Evolutionary conservation across 306 rosid genomes (phyloP).

Genomic region (Sechiopsis laciniata): DNA sequence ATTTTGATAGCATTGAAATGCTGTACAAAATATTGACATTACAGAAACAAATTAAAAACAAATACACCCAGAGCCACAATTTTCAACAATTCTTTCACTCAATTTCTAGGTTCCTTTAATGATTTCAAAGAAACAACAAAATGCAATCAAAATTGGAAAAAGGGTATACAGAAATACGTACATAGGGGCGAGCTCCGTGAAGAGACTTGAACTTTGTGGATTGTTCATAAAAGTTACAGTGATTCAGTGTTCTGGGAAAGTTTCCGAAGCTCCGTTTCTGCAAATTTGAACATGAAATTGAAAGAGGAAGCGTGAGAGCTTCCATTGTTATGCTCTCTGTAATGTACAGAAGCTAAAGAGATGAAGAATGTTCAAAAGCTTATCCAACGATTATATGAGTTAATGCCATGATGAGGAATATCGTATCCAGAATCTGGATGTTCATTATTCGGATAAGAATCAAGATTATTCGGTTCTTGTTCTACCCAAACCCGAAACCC

Average conservation of each 20-base stretch:
- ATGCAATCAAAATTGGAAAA: not conserved
- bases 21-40: constrained; percentile 22
- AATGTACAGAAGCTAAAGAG: not conserved
- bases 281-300: constrained; percentile 30
- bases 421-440: not conserved
- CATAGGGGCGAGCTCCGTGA: constrained; percentile 27
- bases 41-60: not conserved
- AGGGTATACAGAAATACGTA: constrained; percentile 27
- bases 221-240: constrained; percentile 25
- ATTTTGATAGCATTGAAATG: constrained; percentile 38
- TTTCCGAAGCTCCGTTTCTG: constrained; percentile 24
- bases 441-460: constrained; percentile 3
- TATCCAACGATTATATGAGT: not conserved
- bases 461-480: not conserved
- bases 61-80: not conserved
- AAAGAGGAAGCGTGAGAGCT: constrained; percentile 51
- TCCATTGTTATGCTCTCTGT: constrained; percentile 37
- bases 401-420: not conserved
- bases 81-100: not conserved
- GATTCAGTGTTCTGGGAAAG: constrained; percentile 15
- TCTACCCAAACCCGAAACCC: not conserved
- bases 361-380: not conserved
- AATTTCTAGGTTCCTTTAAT: not conserved
- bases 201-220: constrained; percentile 37
- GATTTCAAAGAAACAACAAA: constrained; percentile 5